phyloP scores from a whole-genome alignment of 2,329 filamentous ascomycete species.

The Blastomyces gilchristii region DNA sequence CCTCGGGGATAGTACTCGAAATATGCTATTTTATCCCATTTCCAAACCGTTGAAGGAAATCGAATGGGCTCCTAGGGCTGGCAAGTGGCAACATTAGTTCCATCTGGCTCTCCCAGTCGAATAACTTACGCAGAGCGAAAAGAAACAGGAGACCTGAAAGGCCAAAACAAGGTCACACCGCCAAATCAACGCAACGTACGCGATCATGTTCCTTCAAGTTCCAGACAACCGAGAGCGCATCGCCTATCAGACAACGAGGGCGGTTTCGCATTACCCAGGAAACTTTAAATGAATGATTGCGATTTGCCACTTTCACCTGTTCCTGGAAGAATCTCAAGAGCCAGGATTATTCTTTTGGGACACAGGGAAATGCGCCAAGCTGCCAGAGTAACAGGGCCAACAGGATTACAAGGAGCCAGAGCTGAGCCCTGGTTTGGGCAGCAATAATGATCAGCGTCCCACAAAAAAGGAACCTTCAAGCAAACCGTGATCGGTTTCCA shows the following conservation, averaged over 20 bases:
- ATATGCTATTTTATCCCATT: not conserved
- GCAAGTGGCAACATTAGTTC: not conserved
- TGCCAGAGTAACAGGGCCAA: conserved; percentile 7
- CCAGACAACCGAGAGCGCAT: not conserved
- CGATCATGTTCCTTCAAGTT: not conserved
- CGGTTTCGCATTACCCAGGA: not conserved
- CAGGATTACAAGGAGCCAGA: conserved; percentile 7
- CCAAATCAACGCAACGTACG: conserved; percentile 3
- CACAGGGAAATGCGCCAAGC: conserved; percentile 5
- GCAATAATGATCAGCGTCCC: conserved; percentile 15
- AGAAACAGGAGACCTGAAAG: not conserved
- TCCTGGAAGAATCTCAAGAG: not conserved
- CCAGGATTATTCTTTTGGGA: not conserved
- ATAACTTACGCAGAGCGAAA: not conserved
- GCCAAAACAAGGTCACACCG: conserved; percentile 2
- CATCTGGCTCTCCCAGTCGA: not conserved
- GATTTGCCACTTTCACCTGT: not conserved
- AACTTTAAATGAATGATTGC: not conserved
- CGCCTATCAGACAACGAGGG: not conserved
- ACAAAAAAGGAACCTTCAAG: not conserved
- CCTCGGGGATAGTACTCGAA: not conserved
- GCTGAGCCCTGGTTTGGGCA: conserved; percentile 10
- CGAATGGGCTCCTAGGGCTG: not conserved
- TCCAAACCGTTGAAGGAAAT: not conserved
- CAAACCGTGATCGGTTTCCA: not conserved